Base-by-base conservation (phyloP, 1,284 basidiomycete genomes). In the Microbotryum intermedium region DNA sequence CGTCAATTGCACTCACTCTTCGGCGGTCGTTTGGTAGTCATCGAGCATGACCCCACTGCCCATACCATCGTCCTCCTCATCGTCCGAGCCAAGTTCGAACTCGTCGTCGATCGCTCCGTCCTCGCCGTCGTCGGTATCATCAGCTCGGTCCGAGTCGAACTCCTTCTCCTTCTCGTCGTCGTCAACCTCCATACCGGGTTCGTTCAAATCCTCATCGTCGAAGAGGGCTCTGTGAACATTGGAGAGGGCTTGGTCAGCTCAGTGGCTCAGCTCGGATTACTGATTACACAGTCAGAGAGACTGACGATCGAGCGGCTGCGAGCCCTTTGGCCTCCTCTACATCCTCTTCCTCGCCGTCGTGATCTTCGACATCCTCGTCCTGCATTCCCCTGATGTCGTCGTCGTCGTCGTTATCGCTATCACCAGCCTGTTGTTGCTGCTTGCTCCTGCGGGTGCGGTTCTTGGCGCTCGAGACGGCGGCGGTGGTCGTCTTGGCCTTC, bases 111-210 rank as follows among this genome's bases (percentile, higher is more conserved):
- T 72, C 6, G 74, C 76, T 9, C 75, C 76, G 18, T 70, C 73
- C 2, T 72, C 72, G 11, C 67, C 68, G 28, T 70, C 69, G 6
- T 68, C 60, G 43, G 51, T 21, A 47, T 66, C 54, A 9, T 59
- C 60, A 11, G 55, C 69, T 21, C 66, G 59, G 44, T 71, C 69
- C 28, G 67, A 66, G 43, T 70, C 70, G 16, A 59, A 62, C 62
- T 59, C 64, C 59, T 62, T 65, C 23, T 79, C 79, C 28, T 76
- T 80, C 25, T 79, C 80, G 25, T 76, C 76, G 46, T 78, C 73
- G 51, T 74, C 73, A 46, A 71, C 69, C 10, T 73, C 75, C 45
- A 30, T 51, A 16, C 60, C 56, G 28, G 71, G 70, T 48, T 62
- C 70, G 26, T 68, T 55, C 39, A 72, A 60, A 60, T 72, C 71